Conservation (phyloP, 2,329 filamentous ascomycete genomes). For the Metarhizium sp. region DNA sequence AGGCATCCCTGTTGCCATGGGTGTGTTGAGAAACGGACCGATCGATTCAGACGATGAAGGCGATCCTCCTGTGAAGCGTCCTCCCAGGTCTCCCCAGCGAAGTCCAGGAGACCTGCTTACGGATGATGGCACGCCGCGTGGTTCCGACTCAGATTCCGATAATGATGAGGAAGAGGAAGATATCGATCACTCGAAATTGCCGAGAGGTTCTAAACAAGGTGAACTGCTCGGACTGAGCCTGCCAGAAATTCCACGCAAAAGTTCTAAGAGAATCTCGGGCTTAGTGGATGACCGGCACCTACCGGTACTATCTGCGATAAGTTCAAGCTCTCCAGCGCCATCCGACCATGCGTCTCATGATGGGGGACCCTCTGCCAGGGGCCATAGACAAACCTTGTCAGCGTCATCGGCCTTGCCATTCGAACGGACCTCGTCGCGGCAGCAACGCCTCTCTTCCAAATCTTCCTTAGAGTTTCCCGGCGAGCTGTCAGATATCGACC, state of each 20-base stretch:
- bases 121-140: constrained; percentile 34
- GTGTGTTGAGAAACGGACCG: constrained; percentile 47
- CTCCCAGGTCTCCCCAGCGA: constrained; percentile 16
- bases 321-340: constrained; percentile 9
- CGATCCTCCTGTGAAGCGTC: constrained; percentile 17
- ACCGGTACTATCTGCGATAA: neutral
- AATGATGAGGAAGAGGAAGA: constrained; percentile 31
- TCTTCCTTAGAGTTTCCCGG: constrained; percentile 41
- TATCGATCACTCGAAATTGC: constrained; percentile 13
- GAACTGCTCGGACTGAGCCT: constrained; percentile 18
- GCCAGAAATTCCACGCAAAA: constrained; percentile 61
- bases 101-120: constrained; percentile 30
- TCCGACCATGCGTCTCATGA: constrained; percentile 9
- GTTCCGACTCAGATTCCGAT: constrained; percentile 27
- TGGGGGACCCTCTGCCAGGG: neutral
- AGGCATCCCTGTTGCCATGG: constrained; percentile 56
- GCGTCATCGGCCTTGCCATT: constrained; percentile 38
- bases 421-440: constrained; percentile 44
- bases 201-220: neutral
- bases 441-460: constrained; percentile 34
- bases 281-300: constrained; percentile 20
- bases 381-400: constrained; percentile 8
- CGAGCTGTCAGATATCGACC: constrained; percentile 33
- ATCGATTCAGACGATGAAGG: constrained; percentile 56
- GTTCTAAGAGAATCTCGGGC: constrained; percentile 53